Evolutionary conservation across 1,139 yeast genomes (phyloP).

Genomic region (Candida dubliniensis): DNA sequence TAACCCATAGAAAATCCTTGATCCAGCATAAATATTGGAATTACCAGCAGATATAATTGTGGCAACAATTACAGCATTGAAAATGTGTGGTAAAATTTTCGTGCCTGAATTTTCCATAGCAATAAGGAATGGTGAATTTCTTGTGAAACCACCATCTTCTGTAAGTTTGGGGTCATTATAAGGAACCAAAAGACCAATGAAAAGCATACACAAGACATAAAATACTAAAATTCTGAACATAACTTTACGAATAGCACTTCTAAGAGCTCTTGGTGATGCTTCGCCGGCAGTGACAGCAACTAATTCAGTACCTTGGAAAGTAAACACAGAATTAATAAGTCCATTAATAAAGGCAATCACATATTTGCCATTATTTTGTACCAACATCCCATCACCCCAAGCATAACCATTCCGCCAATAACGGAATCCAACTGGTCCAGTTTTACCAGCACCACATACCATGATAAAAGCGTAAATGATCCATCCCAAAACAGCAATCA

Average conservation of each 20-base stretch:
- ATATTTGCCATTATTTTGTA: conserved; percentile 31
- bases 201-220: conserved; percentile 75
- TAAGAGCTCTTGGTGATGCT: conserved; percentile 80
- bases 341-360: conserved; percentile 60
- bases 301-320: conserved; percentile 78
- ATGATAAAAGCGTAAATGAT: conserved; percentile 64
- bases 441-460: conserved; percentile 70
- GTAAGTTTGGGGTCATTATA: conserved; percentile 56
- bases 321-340: conserved; percentile 70
- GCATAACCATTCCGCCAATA: conserved; percentile 96
- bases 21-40: conserved; percentile 75
- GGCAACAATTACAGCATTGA: conserved; percentile 70
- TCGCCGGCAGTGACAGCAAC: conserved; percentile 92
- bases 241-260: conserved; percentile 65
- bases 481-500: conserved; percentile 71
- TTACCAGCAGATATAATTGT: conserved; percentile 80
- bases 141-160: conserved; percentile 28
- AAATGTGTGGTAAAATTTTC: conserved; percentile 62
- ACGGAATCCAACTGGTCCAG: conserved; percentile 77
- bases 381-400: conserved; percentile 63
- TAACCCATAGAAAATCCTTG: conserved; percentile 68
- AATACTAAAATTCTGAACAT: conserved; percentile 77
- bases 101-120: conserved; percentile 72
- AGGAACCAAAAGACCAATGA: conserved; percentile 83
- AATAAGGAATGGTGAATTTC: conserved; percentile 54